These are phyloP conservation scores for Penicillium dipodomyicola DNA, from an alignment of 495 filamentous ascomycete species.

Conservation along the genomic window DNA sequence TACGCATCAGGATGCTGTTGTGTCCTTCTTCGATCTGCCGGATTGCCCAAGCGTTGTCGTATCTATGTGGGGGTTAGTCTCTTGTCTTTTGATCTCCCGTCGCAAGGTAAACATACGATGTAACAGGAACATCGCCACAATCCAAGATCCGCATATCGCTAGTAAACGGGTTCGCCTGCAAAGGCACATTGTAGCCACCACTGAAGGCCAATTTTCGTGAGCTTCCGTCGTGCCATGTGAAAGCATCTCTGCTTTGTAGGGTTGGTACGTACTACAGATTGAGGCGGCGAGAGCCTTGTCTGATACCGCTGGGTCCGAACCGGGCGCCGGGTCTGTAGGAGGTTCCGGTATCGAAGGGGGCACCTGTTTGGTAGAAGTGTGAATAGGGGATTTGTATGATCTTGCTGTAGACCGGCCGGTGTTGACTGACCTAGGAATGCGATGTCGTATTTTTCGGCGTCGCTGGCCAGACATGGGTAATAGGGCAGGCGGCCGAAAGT, in stretches of 20 bases:
- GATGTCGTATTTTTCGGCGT: constrained; percentile 73
- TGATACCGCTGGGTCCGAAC: constrained; percentile 78
- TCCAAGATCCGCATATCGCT: constrained; percentile 67
- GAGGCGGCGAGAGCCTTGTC: constrained; percentile 71
- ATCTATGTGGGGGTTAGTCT: constrained; percentile 20
- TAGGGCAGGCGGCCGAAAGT: constrained; percentile 79
- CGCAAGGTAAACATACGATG: constrained; percentile 46
- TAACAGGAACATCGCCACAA: constrained; percentile 74
- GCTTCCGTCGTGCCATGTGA: constrained; percentile 29
- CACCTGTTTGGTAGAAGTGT: constrained; percentile 35
- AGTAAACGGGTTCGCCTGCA: constrained; percentile 60
- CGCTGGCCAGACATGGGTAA: constrained; percentile 70
- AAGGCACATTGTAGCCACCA: constrained; percentile 62
- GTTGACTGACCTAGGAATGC: constrained; percentile 63
- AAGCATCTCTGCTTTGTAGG: constrained; percentile 3
- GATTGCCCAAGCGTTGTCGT: constrained; percentile 73
- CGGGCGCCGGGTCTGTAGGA: constrained; percentile 79
- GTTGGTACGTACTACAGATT: constrained; percentile 59
- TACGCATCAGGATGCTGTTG: constrained; percentile 52
- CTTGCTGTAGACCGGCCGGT: background rate
- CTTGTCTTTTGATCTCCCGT: too few relatives aligned
- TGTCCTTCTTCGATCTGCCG: constrained; percentile 69
- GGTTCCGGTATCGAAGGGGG: constrained; percentile 65
- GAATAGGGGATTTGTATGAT: background rate
- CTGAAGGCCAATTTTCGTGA: constrained; percentile 55